Conservation (phyloP, 1,139 yeast genomes). For the Candida tunisiensis region DNA sequence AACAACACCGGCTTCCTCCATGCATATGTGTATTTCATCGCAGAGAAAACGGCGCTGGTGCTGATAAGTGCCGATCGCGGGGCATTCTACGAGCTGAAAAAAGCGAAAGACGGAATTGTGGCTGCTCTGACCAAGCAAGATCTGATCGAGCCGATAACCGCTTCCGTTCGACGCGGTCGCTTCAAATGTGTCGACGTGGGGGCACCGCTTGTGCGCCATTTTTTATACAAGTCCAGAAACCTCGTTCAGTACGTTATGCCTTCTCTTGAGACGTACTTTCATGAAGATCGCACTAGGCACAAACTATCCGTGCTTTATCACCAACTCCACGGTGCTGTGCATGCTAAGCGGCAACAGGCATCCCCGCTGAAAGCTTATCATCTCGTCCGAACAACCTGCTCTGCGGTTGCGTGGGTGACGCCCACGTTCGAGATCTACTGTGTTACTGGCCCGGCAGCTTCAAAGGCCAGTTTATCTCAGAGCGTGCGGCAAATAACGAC, state of each 20-base stretch:
- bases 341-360: constrained; percentile 6
- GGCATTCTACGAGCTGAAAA: constrained; percentile 60
- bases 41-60: constrained; percentile 38
- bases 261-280: constrained; percentile 14
- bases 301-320: constrained; percentile 27
- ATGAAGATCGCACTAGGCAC: constrained; percentile 14
- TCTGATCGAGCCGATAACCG: constrained; percentile 20
- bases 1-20: constrained; percentile 78
- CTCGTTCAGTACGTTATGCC: constrained; percentile 45
- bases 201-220: constrained; percentile 56
- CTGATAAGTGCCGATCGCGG: constrained; percentile 73
- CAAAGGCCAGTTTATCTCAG: constrained; percentile 29
- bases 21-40: constrained; percentile 52
- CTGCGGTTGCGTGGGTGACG: constrained; percentile 39
- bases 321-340: constrained; percentile 23
- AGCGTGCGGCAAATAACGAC: constrained; percentile 35
- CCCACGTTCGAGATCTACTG: constrained; percentile 39
- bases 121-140: constrained; percentile 21
- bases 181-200: constrained; percentile 34
- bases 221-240: constrained; percentile 54
- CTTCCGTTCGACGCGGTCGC: constrained; percentile 24
- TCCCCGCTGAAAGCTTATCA: constrained; percentile 17
- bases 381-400: constrained; percentile 17
- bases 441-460: constrained; percentile 31
- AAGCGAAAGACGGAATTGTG: constrained; percentile 37